Evolutionary conservation across 495 filamentous ascomycete genomes (phyloP).

Genomic region (Pseudoneurospora amorphoporcata): DNA sequence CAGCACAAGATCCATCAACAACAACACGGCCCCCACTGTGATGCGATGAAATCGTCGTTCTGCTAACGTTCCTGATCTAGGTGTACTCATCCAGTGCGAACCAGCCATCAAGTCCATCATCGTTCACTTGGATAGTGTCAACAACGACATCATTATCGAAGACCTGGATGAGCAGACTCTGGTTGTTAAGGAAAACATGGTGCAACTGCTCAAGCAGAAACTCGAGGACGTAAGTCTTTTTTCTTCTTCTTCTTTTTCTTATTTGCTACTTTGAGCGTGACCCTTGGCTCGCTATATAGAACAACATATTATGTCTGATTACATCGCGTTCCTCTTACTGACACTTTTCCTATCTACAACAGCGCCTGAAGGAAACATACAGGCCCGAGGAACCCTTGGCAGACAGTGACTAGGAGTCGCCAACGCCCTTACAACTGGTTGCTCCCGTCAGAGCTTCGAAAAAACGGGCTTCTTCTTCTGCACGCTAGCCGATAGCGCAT

Average conservation of each 20-base stretch:
- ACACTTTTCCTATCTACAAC: constrained; percentile 1
- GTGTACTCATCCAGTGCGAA: constrained; percentile 68
- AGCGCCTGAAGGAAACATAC: constrained; percentile 36
- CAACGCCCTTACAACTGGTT: not conserved
- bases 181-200: constrained; percentile 63
- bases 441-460: constrained; percentile 59
- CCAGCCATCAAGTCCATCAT: constrained; percentile 50
- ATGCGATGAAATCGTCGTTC: not conserved
- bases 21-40: not conserved
- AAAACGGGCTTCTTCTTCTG: constrained; percentile 75
- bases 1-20: not conserved
- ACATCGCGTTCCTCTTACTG: not conserved
- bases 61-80: constrained; percentile 20
- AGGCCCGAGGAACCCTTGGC: constrained; percentile 25
- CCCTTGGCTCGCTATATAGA: not conserved
- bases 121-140: constrained; percentile 46
- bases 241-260: not conserved
- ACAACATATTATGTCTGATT: not conserved
- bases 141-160: constrained; percentile 49
- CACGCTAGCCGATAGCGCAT: constrained; percentile 64
- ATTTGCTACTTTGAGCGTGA: not conserved
- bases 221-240: constrained; percentile 43
- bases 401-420: constrained; percentile 27
- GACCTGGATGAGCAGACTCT: constrained; percentile 65
- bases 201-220: constrained; percentile 46